Evolutionary conservation across 441 rosid genomes (phyloP), one percentile per base, ranked within the genome.

Genomic region (Erodium texanum): DNA sequence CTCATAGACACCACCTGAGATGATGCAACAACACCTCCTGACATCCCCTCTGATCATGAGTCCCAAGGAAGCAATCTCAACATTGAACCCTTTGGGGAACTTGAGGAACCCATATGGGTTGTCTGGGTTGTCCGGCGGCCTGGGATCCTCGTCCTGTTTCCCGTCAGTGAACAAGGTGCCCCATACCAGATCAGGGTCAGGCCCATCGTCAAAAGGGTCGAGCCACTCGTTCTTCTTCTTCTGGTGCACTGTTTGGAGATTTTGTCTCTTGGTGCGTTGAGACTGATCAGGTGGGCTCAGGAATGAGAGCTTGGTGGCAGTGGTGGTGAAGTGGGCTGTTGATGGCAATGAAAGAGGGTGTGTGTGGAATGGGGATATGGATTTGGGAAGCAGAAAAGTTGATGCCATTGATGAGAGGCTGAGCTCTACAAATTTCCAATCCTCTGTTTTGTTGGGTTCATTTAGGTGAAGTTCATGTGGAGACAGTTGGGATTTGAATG

Each of bases 1-100:
- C 78, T 93, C 98, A 74, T 93, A 93, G 48, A 90, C 98, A 32
- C 98, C 97, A 38, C 97, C 96, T 20, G 97, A 84, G 70, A 93
- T 63, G 20, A 90, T 45, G 73, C 97, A 90, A 74, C 94, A 89
- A 67, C 98, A 93, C 62, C 96, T 77, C 81, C 98, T 77, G 64
- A 90, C 95, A 76, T 93, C 98, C 29, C 98, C 98, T 79, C 98
- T 82, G 50, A 90, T 78, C 80, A 89, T 93, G 79, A 85, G 79
- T 0, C 84, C 87, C 78, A 90, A 71, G 23, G 93, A 81, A 58
- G 95, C 96, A 24, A 90, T 68, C 81, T 93, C 98, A 41, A 88
- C 95, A 8, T 56, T 79, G 71, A 68, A 93, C 24, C 96, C 97
- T 86, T 65, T 82, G 0, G 96, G 97, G 69, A 93, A 90, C 77